Base-by-base conservation (phyloP, 2,329 filamentous ascomycete species). In the Fusarium palustre region DNA sequence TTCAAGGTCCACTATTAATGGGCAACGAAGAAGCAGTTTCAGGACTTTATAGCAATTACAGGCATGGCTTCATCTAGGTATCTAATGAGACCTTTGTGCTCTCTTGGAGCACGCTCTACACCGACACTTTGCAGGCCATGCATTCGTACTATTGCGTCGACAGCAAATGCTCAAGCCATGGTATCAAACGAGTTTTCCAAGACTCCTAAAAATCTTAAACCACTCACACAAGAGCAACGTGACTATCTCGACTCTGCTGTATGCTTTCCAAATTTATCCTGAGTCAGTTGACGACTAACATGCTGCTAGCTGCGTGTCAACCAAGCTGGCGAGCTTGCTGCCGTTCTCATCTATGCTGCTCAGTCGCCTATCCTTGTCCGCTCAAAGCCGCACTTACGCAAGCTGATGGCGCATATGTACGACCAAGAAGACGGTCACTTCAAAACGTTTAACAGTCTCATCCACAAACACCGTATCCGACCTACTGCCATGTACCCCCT, bases 391-490 rank as follows among this genome's bases (percentile, higher is more conserved):
- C 92, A 97, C 77, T 89, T 99, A 20, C 91, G 93, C 9, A 91
- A 93, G 0, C 83, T 98, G 33, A 97, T 99, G 93, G 88, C 90
- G 74, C 96, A 98, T 85, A 99, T 99, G 96, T 94, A 97, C 84
- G 93, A 96, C 75, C 96, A 99, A 79, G 96, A 99, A 84, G 93
- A 88, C 15, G 91, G 89, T 11, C 96, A 99, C 80, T 90, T 98
- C 73, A 80, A 83, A 6, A 96, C 90, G 36, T 99, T 98, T 86
- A 97, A 97, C 80, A 75, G 84, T 5, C 86, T 98, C 28, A 84
- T 98, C 7, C 89, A 92, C 20, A 91, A 90, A 75, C 96, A 98
- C 80, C 93, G 94, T 59, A 90, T 99, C 53, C 92, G 96, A 0
- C 96, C 96, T 0, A 97, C 96, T 0, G 92, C 91, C 15, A 91